phyloP scores from a whole-genome alignment of 2,329 filamentous ascomycete genomes.

The Tolypocladium cylindrosporum region DNA sequence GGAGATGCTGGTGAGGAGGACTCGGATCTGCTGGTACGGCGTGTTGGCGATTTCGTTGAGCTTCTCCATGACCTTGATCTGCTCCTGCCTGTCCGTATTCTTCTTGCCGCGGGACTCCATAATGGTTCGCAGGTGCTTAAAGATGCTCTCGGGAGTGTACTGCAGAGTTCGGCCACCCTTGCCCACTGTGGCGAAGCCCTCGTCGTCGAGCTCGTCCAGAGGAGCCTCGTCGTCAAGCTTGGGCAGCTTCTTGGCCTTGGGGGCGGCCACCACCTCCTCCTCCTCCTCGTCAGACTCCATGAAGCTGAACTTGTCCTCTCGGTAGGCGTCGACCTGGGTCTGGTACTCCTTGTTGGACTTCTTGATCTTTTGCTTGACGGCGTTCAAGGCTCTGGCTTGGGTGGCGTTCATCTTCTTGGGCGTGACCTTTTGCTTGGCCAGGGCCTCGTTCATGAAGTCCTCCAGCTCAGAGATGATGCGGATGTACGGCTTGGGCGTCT shows the following conservation, averaged over 20 bases:
- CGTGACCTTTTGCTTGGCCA: conserved; percentile 91
- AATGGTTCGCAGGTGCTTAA: conserved; percentile 90
- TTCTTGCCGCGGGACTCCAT: conserved; percentile 96
- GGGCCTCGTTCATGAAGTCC: conserved; percentile 85
- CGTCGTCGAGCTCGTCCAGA: conserved; percentile 57
- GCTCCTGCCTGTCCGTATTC: conserved; percentile 90
- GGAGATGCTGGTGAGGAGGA: conserved; percentile 83
- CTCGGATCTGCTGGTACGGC: conserved; percentile 89
- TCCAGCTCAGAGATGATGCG: conserved; percentile 89
- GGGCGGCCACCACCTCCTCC: conserved; percentile 42
- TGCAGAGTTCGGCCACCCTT: conserved; percentile 80
- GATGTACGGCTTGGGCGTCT: conserved; percentile 83
- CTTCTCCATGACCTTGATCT: conserved; percentile 97
- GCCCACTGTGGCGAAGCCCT: conserved; percentile 82
- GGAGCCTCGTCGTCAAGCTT: conserved; percentile 35
- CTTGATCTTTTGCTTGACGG: conserved; percentile 96
- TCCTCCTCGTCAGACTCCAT: conserved; percentile 80
- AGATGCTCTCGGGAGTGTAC: conserved; percentile 94
- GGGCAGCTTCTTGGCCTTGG: conserved; percentile 31
- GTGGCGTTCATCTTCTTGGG: conserved; percentile 98
- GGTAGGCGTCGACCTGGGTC: conserved; percentile 77
- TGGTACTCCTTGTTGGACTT: conserved; percentile 97
- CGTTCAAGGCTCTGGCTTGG: conserved; percentile 87
- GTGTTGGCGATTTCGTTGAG: conserved; percentile 78
- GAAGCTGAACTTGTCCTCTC: conserved; percentile 74